Percentiles rank a stretch among this genome's conserved stretches.
Conservation (phyloP, 1,139 yeast species). For the Saccharomyces hybrid region DNA sequence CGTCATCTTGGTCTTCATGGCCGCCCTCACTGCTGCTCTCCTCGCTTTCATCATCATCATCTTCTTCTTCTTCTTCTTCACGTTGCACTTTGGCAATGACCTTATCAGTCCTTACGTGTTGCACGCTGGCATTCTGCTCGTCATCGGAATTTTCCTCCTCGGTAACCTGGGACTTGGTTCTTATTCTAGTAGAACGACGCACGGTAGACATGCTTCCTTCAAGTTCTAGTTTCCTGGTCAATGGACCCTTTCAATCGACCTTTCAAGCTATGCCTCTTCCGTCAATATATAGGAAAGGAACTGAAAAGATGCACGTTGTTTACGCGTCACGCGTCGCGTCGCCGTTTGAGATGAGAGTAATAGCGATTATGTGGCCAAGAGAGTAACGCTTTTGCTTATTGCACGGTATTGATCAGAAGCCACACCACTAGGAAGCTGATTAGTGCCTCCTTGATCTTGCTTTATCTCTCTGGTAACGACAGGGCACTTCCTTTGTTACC, state of each 20-base stretch:
- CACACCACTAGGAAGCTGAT: not conserved
- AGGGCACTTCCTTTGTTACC: not conserved
- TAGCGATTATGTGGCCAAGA: not conserved
- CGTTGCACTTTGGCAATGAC: not conserved
- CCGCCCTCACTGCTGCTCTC: conserved; percentile 2
- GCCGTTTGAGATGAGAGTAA: not conserved
- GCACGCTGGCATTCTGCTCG: not conserved
- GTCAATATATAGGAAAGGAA: not conserved
- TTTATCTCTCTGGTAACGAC: not conserved
- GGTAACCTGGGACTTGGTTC: not conserved
- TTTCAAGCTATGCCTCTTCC: not conserved
- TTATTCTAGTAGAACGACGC: conserved; percentile 5
- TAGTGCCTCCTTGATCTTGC: not conserved
- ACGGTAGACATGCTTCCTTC: conserved; percentile 1
- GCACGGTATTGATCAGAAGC: not conserved
- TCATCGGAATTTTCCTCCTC: conserved; percentile 1
- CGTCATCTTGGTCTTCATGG: conserved; percentile 3
- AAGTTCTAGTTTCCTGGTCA: not conserved
- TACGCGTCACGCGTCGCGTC: not conserved
- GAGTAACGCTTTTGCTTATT: not conserved
- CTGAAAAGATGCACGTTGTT: not conserved
- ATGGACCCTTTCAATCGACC: not conserved
- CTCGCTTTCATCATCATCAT: not conserved
- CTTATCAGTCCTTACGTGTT: conserved; percentile 3
- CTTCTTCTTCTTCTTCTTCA: conserved; percentile 1